A percentile compares a stretch with the other conserved stretches of the same genome.
Conservation (phyloP, 345 rosid genomes). For the Citrus trifoliata region DNA sequence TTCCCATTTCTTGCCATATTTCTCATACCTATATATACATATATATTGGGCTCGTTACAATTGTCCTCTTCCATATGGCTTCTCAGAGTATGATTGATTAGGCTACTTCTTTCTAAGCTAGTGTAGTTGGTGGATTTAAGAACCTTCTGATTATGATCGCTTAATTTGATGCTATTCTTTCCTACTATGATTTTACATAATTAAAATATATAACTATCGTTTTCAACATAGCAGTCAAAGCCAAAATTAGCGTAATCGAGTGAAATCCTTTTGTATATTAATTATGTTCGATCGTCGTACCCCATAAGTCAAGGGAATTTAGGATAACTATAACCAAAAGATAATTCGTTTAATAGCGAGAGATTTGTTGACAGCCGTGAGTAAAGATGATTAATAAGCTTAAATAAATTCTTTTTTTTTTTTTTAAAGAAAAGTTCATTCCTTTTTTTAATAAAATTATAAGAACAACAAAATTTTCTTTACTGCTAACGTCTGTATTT, state of each 20-base stretch:
- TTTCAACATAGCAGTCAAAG: conserved; percentile 1
- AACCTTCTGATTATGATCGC: conserved; percentile 12
- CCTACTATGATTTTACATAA: neutral
- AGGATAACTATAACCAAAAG: neutral
- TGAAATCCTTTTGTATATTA: conserved; percentile 7
- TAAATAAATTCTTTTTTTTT: no score
- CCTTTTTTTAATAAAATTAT: no score
- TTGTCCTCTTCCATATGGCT: conserved; percentile 24
- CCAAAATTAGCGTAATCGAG: conserved; percentile 7
- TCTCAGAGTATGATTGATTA: conserved; percentile 10
- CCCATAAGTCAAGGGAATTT: neutral
- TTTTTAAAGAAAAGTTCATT: no score
- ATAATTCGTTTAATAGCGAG: neutral
- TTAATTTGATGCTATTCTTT: neutral
- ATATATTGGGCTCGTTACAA: neutral
- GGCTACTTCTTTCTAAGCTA: neutral
- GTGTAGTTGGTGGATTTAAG: conserved; percentile 17
- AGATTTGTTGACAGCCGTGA: neutral
- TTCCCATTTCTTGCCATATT: neutral
- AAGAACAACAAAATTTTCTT: no score
- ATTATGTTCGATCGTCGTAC: conserved; percentile 1
- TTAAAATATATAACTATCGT: neutral
- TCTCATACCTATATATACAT: no score
- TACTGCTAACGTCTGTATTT: no score
- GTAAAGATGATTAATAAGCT: neutral